A percentile compares a stretch with the other conserved stretches of the same genome.
phyloP scores from a whole-genome alignment of 441 rosid genomes.

The Viola pubescens region DNA sequence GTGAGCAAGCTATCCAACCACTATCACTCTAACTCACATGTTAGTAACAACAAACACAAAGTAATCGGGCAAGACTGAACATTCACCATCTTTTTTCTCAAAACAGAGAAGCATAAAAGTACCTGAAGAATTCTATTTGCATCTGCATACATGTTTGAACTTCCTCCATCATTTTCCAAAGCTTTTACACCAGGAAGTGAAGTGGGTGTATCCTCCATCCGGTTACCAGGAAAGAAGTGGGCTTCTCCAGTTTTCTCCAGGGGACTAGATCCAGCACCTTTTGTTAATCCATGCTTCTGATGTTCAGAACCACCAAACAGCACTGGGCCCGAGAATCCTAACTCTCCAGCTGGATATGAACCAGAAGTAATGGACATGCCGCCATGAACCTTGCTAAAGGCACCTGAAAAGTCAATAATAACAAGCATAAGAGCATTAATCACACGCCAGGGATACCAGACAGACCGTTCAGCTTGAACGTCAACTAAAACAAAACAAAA shows the following conservation, averaged over 20 bases:
- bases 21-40: no score
- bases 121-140: slow-evolving; percentile 50
- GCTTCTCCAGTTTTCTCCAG: slow-evolving; percentile 25
- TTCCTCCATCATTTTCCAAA: slow-evolving; percentile 48
- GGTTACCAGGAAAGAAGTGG: slow-evolving; percentile 26
- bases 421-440: slow-evolving; percentile 13
- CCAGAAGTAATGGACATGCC: slow-evolving; percentile 34
- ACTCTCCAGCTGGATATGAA: slow-evolving; percentile 34
- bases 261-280: slow-evolving; percentile 16
- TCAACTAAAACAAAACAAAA: not conserved
- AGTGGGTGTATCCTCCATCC: slow-evolving; percentile 34
- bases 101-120: not conserved
- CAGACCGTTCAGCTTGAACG: not conserved
- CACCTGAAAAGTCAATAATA: slow-evolving; percentile 32
- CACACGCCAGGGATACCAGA: slow-evolving; percentile 3
- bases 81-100: no score
- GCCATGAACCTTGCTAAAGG: slow-evolving; percentile 49
- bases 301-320: slow-evolving; percentile 27
- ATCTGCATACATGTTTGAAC: slow-evolving; percentile 35
- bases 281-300: slow-evolving; percentile 23
- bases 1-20: no score
- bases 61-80: no score
- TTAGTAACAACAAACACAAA: no score
- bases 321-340: slow-evolving; percentile 31
- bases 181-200: slow-evolving; percentile 33